A percentile compares a stretch with the other conserved stretches of the same genome.
Evolutionary conservation across 352 stramenopile species (phyloP).

Genomic region (Globisporangium okanoganense): DNA sequence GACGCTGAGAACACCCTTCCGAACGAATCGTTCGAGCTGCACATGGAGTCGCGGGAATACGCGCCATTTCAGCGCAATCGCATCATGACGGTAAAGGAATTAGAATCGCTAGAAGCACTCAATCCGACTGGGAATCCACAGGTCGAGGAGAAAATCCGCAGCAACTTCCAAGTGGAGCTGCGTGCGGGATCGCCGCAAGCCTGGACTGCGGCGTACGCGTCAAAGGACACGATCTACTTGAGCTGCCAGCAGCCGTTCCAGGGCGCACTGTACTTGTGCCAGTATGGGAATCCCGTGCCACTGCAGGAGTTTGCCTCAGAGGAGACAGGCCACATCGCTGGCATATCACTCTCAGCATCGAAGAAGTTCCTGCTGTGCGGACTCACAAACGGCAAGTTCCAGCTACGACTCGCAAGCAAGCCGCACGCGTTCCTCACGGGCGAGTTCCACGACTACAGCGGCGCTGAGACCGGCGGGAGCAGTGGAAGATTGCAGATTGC

Average conservation of each 20-base stretch:
- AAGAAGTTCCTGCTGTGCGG: slow-evolving; percentile 73
- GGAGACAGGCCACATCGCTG: slow-evolving; percentile 27
- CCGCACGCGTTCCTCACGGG: slow-evolving; percentile 69
- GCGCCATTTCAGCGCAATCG: slow-evolving; percentile 37
- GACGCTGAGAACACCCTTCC: slow-evolving; percentile 23
- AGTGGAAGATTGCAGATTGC: slow-evolving; percentile 27
- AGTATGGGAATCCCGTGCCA: slow-evolving; percentile 25
- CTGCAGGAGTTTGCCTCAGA: slow-evolving; percentile 45
- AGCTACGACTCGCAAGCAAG: slow-evolving; percentile 44
- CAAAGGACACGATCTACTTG: slow-evolving; percentile 37
- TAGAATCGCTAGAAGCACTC: slow-evolving; percentile 39
- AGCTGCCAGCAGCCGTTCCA: slow-evolving; percentile 39
- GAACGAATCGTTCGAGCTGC: slow-evolving; percentile 47
- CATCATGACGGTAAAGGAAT: slow-evolving; percentile 45
- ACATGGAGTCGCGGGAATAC: slow-evolving; percentile 38
- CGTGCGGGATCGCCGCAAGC: slow-evolving; percentile 20
- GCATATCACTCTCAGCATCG: slow-evolving; percentile 41
- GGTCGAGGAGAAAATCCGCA: slow-evolving; percentile 45
- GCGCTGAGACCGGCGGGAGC: background rate
- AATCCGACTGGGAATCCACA: slow-evolving; percentile 34
- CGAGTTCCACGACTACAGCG: slow-evolving; percentile 69
- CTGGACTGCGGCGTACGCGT: slow-evolving; percentile 40
- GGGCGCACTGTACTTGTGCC: slow-evolving; percentile 30
- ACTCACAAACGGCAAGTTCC: slow-evolving; percentile 77
- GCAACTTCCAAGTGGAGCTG: slow-evolving; percentile 44